Evolutionary conservation across 805 yeast genomes (phyloP).

Genomic region (Alloascoidea hylecoeti): DNA sequence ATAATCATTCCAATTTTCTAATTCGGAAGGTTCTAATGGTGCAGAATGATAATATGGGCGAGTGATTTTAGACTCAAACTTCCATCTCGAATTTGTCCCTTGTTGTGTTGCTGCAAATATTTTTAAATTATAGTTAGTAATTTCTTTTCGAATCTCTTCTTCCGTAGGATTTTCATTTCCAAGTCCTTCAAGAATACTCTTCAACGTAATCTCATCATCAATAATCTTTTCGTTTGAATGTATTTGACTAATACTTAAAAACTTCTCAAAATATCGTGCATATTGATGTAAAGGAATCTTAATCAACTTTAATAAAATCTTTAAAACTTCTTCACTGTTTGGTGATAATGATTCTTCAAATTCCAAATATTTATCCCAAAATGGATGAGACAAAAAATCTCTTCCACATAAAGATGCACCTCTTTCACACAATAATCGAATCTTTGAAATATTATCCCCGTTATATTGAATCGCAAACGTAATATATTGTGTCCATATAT

Average conservation of each 20-base stretch:
- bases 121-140: constrained; percentile 14
- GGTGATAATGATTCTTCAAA: constrained; percentile 35
- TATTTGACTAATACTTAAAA: constrained; percentile 16
- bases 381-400: constrained; percentile 62
- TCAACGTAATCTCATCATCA: constrained; percentile 7
- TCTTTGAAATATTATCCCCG: not conserved
- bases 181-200: not conserved
- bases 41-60: constrained; percentile 40
- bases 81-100: constrained; percentile 51
- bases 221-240: constrained; percentile 7
- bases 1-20: constrained; percentile 48
- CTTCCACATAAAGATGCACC: constrained; percentile 43
- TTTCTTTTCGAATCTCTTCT: not conserved
- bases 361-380: constrained; percentile 72
- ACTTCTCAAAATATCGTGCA: constrained; percentile 54
- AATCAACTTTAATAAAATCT: constrained; percentile 20
- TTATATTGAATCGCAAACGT: constrained; percentile 15
- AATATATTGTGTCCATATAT: constrained; percentile 22
- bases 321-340: constrained; percentile 22
- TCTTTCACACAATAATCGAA: constrained; percentile 21
- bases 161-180: too few relatives aligned
- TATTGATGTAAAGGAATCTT: constrained; percentile 74
- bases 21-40: constrained; percentile 27
- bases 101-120: constrained; percentile 32
- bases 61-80: constrained; percentile 51